These are phyloP conservation scores for Cryptococcus jaspeensis DNA, from an alignment of 1,284 basidiomycete species.

Conservation along the genomic window DNA sequence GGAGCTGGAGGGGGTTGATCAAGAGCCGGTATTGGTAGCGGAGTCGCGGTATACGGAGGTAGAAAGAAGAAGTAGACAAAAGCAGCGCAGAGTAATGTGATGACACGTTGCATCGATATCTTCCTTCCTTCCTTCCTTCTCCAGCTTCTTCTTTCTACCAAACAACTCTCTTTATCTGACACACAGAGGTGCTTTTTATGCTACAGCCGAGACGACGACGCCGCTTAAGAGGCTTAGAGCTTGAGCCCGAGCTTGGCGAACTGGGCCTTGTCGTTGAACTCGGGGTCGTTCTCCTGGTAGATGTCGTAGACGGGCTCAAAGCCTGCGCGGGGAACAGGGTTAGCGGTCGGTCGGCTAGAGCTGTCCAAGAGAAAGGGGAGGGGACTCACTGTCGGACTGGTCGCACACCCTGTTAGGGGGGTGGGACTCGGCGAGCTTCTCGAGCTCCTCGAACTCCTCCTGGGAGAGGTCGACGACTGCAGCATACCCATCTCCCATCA, in stretches of 20 bases:
- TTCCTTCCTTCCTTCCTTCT: background rate
- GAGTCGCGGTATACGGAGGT: background rate
- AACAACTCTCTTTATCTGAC: background rate
- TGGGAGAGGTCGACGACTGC: slow-evolving; percentile 41
- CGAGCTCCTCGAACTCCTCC: slow-evolving; percentile 42
- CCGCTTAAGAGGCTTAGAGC: background rate
- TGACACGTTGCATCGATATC: background rate
- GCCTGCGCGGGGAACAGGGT: slow-evolving; percentile 8
- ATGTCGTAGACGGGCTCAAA: slow-evolving; percentile 46
- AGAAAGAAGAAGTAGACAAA: background rate
- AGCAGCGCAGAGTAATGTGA: background rate
- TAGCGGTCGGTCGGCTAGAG: background rate
- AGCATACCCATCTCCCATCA: background rate
- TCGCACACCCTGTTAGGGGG: slow-evolving; percentile 48
- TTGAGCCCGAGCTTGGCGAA: slow-evolving; percentile 29
- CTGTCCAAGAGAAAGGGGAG: background rate
- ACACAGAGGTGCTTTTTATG: too few species aligned
- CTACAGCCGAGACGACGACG: background rate
- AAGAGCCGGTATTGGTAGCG: slow-evolving; percentile 36
- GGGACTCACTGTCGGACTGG: slow-evolving; percentile 36
- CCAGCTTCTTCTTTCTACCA: background rate
- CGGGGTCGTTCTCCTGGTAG: slow-evolving; percentile 58
- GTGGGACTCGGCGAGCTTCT: slow-evolving; percentile 35
- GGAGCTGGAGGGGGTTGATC: slow-evolving; percentile 33
- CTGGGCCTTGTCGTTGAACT: slow-evolving; percentile 51